Evolutionary conservation across 139 green algal species (phyloP).

Genomic region (Chlamydomonas applanata): DNA sequence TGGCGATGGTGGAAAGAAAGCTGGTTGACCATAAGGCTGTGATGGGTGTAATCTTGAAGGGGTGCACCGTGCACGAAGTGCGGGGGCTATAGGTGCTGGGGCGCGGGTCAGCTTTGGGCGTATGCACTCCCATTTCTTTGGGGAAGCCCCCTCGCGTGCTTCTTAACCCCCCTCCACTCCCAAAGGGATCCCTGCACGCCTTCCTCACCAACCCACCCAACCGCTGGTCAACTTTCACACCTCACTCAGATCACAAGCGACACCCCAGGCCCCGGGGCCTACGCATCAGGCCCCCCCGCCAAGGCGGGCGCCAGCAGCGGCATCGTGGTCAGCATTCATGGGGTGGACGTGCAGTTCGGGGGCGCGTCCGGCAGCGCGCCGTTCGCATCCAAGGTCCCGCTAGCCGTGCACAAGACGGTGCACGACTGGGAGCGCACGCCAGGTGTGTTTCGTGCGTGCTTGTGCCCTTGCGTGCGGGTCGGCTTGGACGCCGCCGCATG

Average conservation of each 20-base stretch:
- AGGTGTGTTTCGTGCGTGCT: too few species aligned
- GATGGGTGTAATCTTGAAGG: not conserved
- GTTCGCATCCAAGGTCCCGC: constrained; percentile 1
- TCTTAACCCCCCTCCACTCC: too few species aligned
- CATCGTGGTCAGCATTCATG: constrained; percentile 12
- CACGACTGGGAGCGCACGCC: constrained; percentile 4
- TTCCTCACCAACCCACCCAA: too few species aligned
- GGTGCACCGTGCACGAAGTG: not conserved
- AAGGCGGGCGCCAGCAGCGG: not conserved
- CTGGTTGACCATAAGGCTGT: not conserved
- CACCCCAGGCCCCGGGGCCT: not conserved
- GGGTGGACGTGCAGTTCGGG: constrained; percentile 16
- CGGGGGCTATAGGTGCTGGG: too few species aligned
- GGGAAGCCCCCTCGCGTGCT: too few species aligned
- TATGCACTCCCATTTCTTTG: not conserved
- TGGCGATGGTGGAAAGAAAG: too few species aligned
- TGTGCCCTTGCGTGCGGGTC: too few species aligned
- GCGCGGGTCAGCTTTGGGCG: not conserved
- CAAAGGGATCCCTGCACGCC: too few species aligned
- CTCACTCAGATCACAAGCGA: not conserved
- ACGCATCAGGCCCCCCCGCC: too few species aligned
- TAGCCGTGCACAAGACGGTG: not conserved
- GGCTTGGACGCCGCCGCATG: too few species aligned
- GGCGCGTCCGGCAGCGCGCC: not conserved
- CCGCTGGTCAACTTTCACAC: not conserved